Evolutionary conservation across 2,329 filamentous ascomycete species (phyloP).

Genomic region (Davidsoniella virescens): DNA sequence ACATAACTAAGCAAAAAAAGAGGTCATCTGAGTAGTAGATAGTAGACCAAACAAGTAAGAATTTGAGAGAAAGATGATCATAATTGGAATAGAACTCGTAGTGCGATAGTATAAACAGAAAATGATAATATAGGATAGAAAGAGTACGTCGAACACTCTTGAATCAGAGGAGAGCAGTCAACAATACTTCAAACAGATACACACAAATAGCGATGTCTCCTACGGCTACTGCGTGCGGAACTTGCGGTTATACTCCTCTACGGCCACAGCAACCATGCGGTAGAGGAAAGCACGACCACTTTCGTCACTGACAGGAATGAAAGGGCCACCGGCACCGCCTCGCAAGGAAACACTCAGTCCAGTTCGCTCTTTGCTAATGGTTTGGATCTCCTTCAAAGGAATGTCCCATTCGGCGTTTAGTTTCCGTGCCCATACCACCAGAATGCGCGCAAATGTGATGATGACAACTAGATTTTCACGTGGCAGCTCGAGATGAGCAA

Average conservation of each 20-base stretch:
- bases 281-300: slow-evolving; percentile 49
- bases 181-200: not conserved
- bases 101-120: not conserved
- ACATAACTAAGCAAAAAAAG: too few species aligned
- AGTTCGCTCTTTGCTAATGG: slow-evolving; percentile 90
- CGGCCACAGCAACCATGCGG: slow-evolving; percentile 47
- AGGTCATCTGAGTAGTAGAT: too few species aligned
- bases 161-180: not conserved
- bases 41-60: too few species aligned
- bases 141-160: not conserved
- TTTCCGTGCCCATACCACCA: slow-evolving; percentile 76
- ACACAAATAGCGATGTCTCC: not conserved
- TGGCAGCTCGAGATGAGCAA: slow-evolving; percentile 85
- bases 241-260: slow-evolving; percentile 50
- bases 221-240: slow-evolving; percentile 24
- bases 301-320: slow-evolving; percentile 86
- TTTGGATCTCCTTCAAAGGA: slow-evolving; percentile 87
- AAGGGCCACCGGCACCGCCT: slow-evolving; percentile 84
- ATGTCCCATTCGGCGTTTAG: slow-evolving; percentile 92
- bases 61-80: too few species aligned
- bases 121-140: not conserved
- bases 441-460: slow-evolving; percentile 73
- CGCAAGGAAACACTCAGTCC: slow-evolving; percentile 79
- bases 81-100: too few species aligned
- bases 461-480: slow-evolving; percentile 79